These are phyloP conservation scores for Cinchona pubescens DNA, from an alignment of 257 asterid genomes.

Conservation along the genomic window DNA sequence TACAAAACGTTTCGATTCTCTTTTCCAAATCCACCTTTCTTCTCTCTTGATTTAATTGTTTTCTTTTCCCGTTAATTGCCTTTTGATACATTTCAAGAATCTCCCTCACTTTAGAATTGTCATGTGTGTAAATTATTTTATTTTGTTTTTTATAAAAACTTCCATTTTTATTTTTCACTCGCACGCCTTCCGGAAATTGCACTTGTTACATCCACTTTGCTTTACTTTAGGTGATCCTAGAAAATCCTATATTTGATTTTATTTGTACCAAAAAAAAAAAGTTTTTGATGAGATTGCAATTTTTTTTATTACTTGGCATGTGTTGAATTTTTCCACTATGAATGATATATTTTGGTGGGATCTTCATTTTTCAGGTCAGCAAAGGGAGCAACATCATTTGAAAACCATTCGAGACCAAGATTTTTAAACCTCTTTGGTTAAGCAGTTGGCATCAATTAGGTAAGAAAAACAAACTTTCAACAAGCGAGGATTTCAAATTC, in stretches of 20 bases:
- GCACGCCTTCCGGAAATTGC: not conserved
- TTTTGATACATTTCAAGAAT: not conserved
- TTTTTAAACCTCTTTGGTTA: no score
- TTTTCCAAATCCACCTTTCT: not conserved
- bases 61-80: not conserved
- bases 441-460: not conserved
- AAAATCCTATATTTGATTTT: not conserved
- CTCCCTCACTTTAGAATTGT: not conserved
- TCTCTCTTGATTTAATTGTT: not conserved
- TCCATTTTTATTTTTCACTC: not conserved
- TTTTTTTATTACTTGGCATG: not conserved
- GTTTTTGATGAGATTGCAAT: no score
- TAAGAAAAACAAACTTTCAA: not conserved
- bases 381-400: not conserved
- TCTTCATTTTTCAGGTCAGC: not conserved
- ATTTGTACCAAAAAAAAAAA: not conserved
- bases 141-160: not conserved
- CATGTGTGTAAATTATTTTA: not conserved
- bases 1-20: not conserved
- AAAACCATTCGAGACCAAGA: not conserved
- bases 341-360: not conserved
- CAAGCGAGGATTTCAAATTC: not conserved
- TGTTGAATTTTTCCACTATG: not conserved
- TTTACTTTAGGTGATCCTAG: no score
- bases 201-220: not conserved